These are phyloP conservation scores for Gyromitra esculenta DNA, from an alignment of 2,329 filamentous ascomycete species.

Conservation along the genomic window DNA sequence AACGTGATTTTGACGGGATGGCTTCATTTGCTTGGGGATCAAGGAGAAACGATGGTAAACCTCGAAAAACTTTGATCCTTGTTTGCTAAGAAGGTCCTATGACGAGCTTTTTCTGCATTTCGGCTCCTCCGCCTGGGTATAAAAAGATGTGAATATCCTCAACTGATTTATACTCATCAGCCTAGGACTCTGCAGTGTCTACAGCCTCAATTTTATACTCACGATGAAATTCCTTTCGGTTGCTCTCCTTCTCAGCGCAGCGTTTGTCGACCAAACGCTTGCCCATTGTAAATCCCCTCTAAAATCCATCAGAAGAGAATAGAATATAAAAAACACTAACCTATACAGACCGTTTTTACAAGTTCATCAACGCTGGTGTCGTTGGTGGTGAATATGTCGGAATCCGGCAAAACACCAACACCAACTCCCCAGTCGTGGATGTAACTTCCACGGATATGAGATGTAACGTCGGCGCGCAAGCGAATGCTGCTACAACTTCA, in stretches of 20 bases:
- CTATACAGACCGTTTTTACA: constrained; percentile 60
- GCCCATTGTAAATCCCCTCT: constrained; percentile 45
- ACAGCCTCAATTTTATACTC: constrained; percentile 1
- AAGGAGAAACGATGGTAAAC: background rate
- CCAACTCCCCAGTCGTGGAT: constrained; percentile 62
- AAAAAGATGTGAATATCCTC: constrained; percentile 2
- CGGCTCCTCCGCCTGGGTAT: background rate
- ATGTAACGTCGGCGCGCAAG: constrained; percentile 63
- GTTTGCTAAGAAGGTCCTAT: background rate
- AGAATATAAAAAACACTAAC: background rate
- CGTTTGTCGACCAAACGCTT: constrained; percentile 40
- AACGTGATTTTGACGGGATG: background rate
- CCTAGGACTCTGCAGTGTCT: constrained; percentile 14
- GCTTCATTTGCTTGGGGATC: background rate
- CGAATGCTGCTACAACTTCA: constrained; percentile 60
- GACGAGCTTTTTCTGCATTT: background rate
- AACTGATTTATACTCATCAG: background rate
- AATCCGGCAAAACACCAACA: constrained; percentile 62
- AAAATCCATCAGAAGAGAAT: background rate
- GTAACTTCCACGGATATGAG: constrained; percentile 61
- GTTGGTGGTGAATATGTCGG: constrained; percentile 63
- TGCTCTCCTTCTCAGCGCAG: constrained; percentile 43
- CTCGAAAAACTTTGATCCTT: constrained; percentile 5
- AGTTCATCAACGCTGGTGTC: constrained; percentile 63
- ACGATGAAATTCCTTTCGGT: constrained; percentile 50